Conservation (phyloP, 1,284 basidiomycete genomes). For the Veloboletus limbatus region DNA sequence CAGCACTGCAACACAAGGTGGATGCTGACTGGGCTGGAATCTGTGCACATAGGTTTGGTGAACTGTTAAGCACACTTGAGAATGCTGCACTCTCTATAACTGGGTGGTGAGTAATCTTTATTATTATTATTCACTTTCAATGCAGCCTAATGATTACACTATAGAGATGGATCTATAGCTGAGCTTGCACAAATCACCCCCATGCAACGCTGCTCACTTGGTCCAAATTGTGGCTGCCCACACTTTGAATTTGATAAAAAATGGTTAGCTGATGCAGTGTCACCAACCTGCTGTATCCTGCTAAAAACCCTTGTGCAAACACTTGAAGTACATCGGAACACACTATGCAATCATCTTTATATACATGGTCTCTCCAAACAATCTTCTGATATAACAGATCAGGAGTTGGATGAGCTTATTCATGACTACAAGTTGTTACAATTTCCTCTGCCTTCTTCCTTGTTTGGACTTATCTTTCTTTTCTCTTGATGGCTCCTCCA, state of each 20-base stretch:
- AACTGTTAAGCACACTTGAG: background rate
- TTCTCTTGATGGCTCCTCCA: too few relatives aligned
- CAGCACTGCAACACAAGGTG: background rate
- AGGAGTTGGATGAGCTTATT: too few relatives aligned
- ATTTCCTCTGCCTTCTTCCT: too few relatives aligned
- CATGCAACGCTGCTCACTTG: background rate
- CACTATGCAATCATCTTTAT: slow-evolving; percentile 1
- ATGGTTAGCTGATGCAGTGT: background rate
- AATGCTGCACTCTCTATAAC: background rate
- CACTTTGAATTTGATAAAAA: background rate
- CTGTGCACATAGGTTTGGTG: background rate
- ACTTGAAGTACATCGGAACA: slow-evolving; percentile 9
- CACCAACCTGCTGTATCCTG: background rate
- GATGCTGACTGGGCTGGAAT: background rate
- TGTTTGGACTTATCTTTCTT: too few relatives aligned
- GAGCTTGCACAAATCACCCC: background rate
- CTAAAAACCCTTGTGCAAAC: background rate
- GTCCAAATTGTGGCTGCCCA: background rate
- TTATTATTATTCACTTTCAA: background rate
- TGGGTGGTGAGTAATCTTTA: background rate
- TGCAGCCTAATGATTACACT: too few relatives aligned
- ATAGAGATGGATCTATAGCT: background rate
- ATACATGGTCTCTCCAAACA: background rate
- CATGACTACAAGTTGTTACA: too few relatives aligned
- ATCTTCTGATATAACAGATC: slow-evolving; percentile 7